These are phyloP conservation scores for Rosellinia necatrix DNA, from an alignment of 2,329 filamentous ascomycete genomes.

Conservation along the genomic window DNA sequence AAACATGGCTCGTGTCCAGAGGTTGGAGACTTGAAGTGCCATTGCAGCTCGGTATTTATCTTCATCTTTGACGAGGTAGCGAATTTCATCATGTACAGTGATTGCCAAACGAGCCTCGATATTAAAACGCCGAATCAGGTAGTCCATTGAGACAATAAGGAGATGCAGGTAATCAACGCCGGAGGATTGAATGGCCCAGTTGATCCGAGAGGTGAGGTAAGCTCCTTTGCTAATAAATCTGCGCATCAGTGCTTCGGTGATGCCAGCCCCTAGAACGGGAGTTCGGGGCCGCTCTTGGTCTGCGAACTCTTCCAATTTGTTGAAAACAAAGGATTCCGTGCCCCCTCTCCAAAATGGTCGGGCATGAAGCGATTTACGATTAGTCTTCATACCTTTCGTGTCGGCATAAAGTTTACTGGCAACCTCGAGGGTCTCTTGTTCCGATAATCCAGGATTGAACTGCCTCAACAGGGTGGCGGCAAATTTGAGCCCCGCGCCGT, in stretches of 20 bases:
- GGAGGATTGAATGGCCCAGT: constrained; percentile 98
- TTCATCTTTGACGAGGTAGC: constrained; percentile 83
- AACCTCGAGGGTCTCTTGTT: constrained; percentile 75
- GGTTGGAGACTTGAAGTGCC: constrained; percentile 89
- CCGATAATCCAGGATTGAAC: constrained; percentile 85
- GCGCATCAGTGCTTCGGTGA: constrained; percentile 91
- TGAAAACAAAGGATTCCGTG: constrained; percentile 97
- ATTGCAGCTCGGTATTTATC: constrained; percentile 90
- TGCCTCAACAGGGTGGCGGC: constrained; percentile 87
- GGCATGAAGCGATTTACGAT: constrained; percentile 71
- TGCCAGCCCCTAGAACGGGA: constrained; percentile 90
- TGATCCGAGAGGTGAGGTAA: constrained; percentile 95
- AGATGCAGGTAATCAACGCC: constrained; percentile 97
- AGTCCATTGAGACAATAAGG: constrained; percentile 92
- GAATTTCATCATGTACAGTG: constrained; percentile 96
- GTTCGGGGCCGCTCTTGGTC: constrained; percentile 91
- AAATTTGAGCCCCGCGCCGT: constrained; percentile 95
- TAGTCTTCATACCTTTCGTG: constrained; percentile 90
- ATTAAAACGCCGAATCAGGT: constrained; percentile 82
- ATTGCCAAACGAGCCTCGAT: constrained; percentile 85
- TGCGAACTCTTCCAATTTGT: constrained; percentile 96
- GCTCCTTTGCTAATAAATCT: constrained; percentile 85
- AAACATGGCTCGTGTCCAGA: constrained; percentile 98
- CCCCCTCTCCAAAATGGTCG: constrained; percentile 91
- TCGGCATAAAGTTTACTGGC: constrained; percentile 82